These are phyloP conservation scores for Microsporum audouinii DNA, from an alignment of 2,329 filamentous ascomycete genomes.

Conservation along the genomic window DNA sequence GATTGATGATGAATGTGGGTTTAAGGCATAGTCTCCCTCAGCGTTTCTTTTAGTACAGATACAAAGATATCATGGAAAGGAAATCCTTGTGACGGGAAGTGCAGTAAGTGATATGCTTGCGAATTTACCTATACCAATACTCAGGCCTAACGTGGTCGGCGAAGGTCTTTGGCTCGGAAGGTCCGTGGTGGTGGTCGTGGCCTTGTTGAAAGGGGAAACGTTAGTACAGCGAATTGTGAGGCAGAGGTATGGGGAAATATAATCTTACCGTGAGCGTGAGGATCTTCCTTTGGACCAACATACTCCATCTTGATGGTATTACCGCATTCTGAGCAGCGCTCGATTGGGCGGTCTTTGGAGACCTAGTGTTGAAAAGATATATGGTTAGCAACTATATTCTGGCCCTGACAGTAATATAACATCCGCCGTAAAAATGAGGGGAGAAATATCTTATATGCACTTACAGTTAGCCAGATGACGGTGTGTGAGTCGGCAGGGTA, in stretches of 20 bases:
- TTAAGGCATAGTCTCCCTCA: not conserved
- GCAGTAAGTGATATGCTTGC: not conserved
- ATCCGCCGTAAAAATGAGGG: not conserved
- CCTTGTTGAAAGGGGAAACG: not conserved
- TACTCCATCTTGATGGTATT: constrained; percentile 98
- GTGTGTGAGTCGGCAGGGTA: constrained; percentile 83
- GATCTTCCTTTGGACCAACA: constrained; percentile 68
- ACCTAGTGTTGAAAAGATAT: constrained; percentile 43
- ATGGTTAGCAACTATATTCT: constrained; percentile 4
- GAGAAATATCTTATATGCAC: constrained; percentile 20
- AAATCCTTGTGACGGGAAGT: not conserved
- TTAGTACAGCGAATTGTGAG: not conserved
- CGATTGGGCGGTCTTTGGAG: constrained; percentile 76
- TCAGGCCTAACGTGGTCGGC: constrained; percentile 91
- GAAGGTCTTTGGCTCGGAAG: constrained; percentile 83
- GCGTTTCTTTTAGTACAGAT: constrained; percentile 3
- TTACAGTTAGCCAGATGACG: constrained; percentile 81
- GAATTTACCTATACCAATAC: constrained; percentile 60
- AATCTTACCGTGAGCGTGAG: constrained; percentile 37
- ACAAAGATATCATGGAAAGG: not conserved
- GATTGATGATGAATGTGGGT: not conserved
- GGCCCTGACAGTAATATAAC: not conserved
- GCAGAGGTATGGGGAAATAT: not conserved
- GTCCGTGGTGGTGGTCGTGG: constrained; percentile 31
- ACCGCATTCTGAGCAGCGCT: constrained; percentile 95